A percentile compares a stretch with the other conserved stretches of the same genome.
phyloP scores from a whole-genome alignment of 345 rosid species.

The Camelina laxa region DNA sequence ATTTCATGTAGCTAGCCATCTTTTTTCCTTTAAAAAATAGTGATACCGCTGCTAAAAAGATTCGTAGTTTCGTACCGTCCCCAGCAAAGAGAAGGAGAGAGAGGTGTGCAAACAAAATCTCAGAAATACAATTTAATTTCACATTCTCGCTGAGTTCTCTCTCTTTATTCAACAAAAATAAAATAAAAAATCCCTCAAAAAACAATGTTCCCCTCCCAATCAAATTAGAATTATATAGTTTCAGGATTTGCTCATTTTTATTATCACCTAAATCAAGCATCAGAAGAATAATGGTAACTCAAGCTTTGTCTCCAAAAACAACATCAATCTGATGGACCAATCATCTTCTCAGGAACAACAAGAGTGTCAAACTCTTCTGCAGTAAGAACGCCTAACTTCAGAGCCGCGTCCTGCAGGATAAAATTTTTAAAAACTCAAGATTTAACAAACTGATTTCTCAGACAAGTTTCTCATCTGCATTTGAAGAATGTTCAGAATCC shows the following conservation, averaged over 20 bases:
- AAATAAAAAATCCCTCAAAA: not conserved
- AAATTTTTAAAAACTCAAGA: not conserved
- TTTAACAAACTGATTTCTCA: not conserved
- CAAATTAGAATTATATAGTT: not conserved
- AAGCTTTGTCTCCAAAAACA: constrained; percentile 15
- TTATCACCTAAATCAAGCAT: not conserved
- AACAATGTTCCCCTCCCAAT: constrained; percentile 8
- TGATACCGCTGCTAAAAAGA: not conserved
- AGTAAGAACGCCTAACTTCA: constrained; percentile 72
- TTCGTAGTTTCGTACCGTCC: no score
- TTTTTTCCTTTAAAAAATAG: no score
- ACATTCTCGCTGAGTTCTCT: not conserved
- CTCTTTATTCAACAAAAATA: not conserved
- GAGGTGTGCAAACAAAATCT: not conserved
- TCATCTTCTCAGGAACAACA: constrained; percentile 96
- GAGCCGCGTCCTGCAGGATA: constrained; percentile 74
- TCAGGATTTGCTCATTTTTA: constrained; percentile 27
- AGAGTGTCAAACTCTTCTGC: constrained; percentile 86
- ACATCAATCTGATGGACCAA: constrained; percentile 75
- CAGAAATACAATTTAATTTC: not conserved
- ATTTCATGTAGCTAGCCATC: no score
- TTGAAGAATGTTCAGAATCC: not conserved
- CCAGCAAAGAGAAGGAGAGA: not conserved
- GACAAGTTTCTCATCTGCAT: not conserved
- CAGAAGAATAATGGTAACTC: constrained; percentile 16